These are phyloP conservation scores for Lithospermum erythrorhizon DNA, from an alignment of 257 asterid genomes.

Conservation along the genomic window DNA sequence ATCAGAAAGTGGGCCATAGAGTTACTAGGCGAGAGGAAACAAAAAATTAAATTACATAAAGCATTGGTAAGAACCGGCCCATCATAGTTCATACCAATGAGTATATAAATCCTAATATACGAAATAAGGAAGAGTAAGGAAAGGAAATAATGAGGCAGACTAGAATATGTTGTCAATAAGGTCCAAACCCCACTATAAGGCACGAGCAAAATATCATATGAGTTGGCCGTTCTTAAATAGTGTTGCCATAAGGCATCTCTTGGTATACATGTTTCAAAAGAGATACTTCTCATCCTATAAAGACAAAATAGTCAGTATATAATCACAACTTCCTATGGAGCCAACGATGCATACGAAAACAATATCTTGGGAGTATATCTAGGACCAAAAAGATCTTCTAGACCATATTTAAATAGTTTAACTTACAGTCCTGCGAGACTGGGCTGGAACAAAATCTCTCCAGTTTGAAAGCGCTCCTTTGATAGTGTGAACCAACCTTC, in stretches of 20 bases:
- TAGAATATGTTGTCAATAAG: too few relatives aligned
- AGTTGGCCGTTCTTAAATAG: too few relatives aligned
- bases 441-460: constrained; percentile 86
- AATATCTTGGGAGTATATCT: neutral
- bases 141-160: too few relatives aligned
- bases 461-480: constrained; percentile 88
- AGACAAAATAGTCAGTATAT: neutral
- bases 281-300: too few relatives aligned
- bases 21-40: neutral
- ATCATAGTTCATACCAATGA: too few relatives aligned
- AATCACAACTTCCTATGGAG: neutral
- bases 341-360: neutral
- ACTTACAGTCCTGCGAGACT: constrained; percentile 86
- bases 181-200: too few relatives aligned
- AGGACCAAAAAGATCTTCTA: neutral
- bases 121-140: too few relatives aligned
- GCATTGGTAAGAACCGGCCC: neutral
- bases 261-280: too few relatives aligned
- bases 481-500: constrained; percentile 63
- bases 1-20: constrained; percentile 2
- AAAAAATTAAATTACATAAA: neutral
- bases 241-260: too few relatives aligned
- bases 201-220: too few relatives aligned
- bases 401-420: constrained; percentile 15
- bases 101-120: too few relatives aligned